Evolutionary conservation across 805 yeast genomes (phyloP).

Genomic region (Starmera pachycereana): DNA sequence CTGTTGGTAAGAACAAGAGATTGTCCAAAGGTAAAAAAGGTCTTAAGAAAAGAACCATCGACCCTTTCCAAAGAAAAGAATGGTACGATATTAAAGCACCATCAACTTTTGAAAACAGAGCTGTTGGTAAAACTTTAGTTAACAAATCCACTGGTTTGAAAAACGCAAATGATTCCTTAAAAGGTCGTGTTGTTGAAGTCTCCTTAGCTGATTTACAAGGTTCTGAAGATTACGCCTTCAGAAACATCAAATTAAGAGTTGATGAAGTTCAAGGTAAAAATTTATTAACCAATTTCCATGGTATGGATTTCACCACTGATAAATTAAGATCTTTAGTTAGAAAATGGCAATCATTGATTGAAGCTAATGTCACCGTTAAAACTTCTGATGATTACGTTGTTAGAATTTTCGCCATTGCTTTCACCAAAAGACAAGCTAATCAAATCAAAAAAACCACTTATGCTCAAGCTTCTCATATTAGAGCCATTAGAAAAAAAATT

Average conservation of each 20-base stretch:
- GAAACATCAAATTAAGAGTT: constrained; percentile 95
- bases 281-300: constrained; percentile 99
- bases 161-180: constrained; percentile 96
- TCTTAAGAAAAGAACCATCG: constrained; percentile 97
- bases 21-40: constrained; percentile 90
- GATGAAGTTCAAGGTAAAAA: constrained; percentile 99
- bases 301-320: constrained; percentile 96
- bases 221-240: constrained; percentile 97
- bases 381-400: constrained; percentile 95
- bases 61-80: constrained; percentile 98
- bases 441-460: constrained; percentile 96
- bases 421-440: constrained; percentile 96
- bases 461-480: constrained; percentile 96
- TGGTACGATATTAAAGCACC: constrained; percentile 99
- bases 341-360: constrained; percentile 98
- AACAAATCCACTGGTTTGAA: constrained; percentile 98
- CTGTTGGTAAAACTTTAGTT: constrained; percentile 96
- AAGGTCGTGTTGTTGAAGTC: constrained; percentile 96
- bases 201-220: constrained; percentile 96
- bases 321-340: constrained; percentile 95
- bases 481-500: constrained; percentile 96
- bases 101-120: constrained; percentile 96
- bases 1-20: constrained; percentile 85
- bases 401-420: constrained; percentile 94
- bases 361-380: constrained; percentile 96